Evolutionary conservation across 2,329 filamentous ascomycete species (phyloP), one percentile per base, ranked within the genome.

Genomic region (Gaeumannomyces tritici): DNA sequence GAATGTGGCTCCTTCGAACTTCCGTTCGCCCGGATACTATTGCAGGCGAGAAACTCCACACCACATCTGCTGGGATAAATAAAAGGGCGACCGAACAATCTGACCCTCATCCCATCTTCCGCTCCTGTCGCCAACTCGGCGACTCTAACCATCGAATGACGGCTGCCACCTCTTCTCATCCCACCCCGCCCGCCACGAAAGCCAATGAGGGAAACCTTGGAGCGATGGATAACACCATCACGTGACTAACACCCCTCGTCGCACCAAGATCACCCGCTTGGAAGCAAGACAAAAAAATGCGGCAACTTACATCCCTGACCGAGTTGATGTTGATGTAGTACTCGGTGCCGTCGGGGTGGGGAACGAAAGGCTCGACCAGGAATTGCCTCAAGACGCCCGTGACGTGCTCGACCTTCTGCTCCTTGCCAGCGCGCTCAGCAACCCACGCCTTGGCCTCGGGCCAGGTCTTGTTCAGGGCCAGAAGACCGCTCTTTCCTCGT

Each of bases 281-380:
- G 31, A 1, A 31, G 15, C 21, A n/a, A 24, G 27, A 51, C 21
- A 47, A 55, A n/a, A 24, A 54, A 54, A n/a, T 4, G 15, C 42
- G 28, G 18, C 42, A 65, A 87, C 92, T 87, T 88, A 98, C 95
- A 88, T 98, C 95, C 83, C 95, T 90, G 73, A 96, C 93, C 67
- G 95, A 98, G 86, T 97, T 95, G 83, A 99, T 99, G 88, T 97
- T 97, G 83, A 99, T 96, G 82, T 99, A 99, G 83, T 98, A 98
- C 80, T 99, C 95, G 67, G 93, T 97, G 76, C 92, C 89, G 72
- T 92, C 85, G 67, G 93, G 89, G 80, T 99, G 95, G 72, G 93
- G 95, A 66, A 98, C 93, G 74, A 99, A 98, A 61, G 95, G 95
- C 86, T 99, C 95, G 70, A 99, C 93, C 68, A 99, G 84, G 85